These are phyloP conservation scores for Penicillium nucicola DNA, from an alignment of 495 filamentous ascomycete genomes.

Conservation along the genomic window DNA sequence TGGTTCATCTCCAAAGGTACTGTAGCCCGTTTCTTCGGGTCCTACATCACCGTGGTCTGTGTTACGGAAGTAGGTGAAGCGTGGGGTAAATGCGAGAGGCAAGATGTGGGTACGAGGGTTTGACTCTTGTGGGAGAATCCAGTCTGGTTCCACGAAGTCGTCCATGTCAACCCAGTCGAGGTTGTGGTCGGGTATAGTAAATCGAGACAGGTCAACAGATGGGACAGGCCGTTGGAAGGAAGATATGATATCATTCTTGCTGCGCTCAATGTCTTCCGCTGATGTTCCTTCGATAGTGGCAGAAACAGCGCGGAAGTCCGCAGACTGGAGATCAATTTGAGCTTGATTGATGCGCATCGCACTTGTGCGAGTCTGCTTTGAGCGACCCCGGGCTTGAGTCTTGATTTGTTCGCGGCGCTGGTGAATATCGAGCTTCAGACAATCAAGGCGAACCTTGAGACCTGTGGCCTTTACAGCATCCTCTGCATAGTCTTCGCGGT, in stretches of 20 bases:
- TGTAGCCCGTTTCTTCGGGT: conserved; percentile 68
- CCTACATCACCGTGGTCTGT: conserved; percentile 81
- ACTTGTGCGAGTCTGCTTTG: conserved; percentile 72
- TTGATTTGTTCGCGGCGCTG: conserved; percentile 89
- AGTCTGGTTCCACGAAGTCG: conserved; percentile 96
- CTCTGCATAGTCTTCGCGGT: conserved; percentile 79
- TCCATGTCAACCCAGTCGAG: conserved; percentile 98
- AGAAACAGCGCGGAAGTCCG: conserved; percentile 90
- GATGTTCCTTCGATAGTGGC: conserved; percentile 81
- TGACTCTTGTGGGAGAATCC: conserved; percentile 86
- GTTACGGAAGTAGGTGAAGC: conserved; percentile 95
- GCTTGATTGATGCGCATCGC: conserved; percentile 94
- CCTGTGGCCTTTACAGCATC: conserved; percentile 86
- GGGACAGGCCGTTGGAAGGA: conserved; percentile 51
- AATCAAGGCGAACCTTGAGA: conserved; percentile 88
- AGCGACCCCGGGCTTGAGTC: conserved; percentile 68
- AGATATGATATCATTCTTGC: conserved; percentile 54
- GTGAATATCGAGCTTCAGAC: conserved; percentile 93
- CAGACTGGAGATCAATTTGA: conserved; percentile 85
- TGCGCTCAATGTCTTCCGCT: conserved; percentile 65
- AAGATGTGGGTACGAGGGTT: conserved; percentile 92
- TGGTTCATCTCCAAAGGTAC: conserved; percentile 85
- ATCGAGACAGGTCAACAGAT: conserved; percentile 74
- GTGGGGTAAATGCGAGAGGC: conserved; percentile 84
- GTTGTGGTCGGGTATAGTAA: conserved; percentile 92